These are phyloP conservation scores for Circinella umbellata DNA, from an alignment of 371 early-diverging fungal genomes.

Conservation along the genomic window DNA sequence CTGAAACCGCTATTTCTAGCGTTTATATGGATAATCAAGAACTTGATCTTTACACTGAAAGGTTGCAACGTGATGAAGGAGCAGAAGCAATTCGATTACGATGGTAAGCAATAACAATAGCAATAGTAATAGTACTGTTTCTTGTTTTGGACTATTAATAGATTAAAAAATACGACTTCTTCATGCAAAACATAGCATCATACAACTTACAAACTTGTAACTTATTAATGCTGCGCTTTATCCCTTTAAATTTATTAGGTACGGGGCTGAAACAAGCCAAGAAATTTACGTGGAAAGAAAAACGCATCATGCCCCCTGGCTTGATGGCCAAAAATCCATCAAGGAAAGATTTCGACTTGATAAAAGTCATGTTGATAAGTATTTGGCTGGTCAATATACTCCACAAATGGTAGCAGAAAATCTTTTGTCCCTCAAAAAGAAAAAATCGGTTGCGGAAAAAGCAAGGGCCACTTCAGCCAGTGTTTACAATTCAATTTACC, in stretches of 20 bases:
- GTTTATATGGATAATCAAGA: conserved; percentile 95
- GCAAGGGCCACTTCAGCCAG: conserved; percentile 77
- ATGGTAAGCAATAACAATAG: conserved; percentile 78
- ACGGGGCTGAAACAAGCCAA: conserved; percentile 67
- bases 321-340: conserved; percentile 90
- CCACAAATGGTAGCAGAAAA: conserved; percentile 66
- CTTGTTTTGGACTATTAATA: too few relatives aligned
- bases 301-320: conserved; percentile 97
- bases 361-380: conserved; percentile 45
- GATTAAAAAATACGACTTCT: too few relatives aligned
- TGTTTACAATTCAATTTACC: conserved; percentile 76
- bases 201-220: too few relatives aligned
- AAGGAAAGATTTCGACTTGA: conserved; percentile 65
- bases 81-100: conserved; percentile 92
- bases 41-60: conserved; percentile 90
- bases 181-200: too few relatives aligned
- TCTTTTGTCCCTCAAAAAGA: conserved; percentile 50
- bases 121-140: too few relatives aligned
- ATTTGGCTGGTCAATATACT: conserved; percentile 80
- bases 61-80: conserved; percentile 93
- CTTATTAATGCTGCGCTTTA: neutral
- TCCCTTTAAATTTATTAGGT: conserved; percentile 30
- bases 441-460: conserved; percentile 69
- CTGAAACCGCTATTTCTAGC: conserved; percentile 77
- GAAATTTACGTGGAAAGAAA: conserved; percentile 98